Base-by-base conservation (phyloP, 345 rosid genomes). In the Hibiscus trionum region DNA sequence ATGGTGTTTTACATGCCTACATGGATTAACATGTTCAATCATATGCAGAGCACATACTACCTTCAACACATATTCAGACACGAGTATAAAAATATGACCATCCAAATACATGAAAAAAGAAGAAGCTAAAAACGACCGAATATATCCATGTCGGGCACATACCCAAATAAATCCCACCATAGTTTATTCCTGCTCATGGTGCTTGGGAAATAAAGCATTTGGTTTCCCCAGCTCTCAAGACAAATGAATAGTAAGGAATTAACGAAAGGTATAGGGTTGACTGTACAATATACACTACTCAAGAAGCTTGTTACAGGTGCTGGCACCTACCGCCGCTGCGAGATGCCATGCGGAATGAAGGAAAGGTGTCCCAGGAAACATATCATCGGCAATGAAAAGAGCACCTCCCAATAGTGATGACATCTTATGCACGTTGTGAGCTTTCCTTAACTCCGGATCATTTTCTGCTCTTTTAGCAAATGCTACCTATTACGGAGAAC, bases 301-400 rank as follows among this genome's bases (percentile, higher is more conserved):
- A 5, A 95, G 93, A 80, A 95, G 99, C 79, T 89, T 92, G 80
- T 95, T 87, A 71, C 99, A 95, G 14, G 96, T 92, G 66, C 99
- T 86, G 2, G 89, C 91, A 0, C 97, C 95, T 67, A 95, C 81
- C 63, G 97, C 99, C 10, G 99, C 99, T 5, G 99, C 96, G 0
- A 95, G 96, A 79, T 95, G 97, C 97, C 99, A 95, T 42, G 89
- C 99, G 11, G 99, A 97, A 57, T 95, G 97, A 73, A 94, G 83
- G 82, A 78, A 94, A 53, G 97, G 96, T 5, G 93, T 88, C 16
- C 39, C 21, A 0, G 98, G 90, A 76, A 88, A 92, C 39, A 89
- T 59, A 66, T 95, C 99, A 65, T 95, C 99, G 4, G 99, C 99
- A 46, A 92, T 77, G 87, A 95, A 95, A 66, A 92, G 73, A 26